These are phyloP conservation scores for Amanita thiersii DNA, from an alignment of 768 basidiomycete genomes.

Conservation along the genomic window DNA sequence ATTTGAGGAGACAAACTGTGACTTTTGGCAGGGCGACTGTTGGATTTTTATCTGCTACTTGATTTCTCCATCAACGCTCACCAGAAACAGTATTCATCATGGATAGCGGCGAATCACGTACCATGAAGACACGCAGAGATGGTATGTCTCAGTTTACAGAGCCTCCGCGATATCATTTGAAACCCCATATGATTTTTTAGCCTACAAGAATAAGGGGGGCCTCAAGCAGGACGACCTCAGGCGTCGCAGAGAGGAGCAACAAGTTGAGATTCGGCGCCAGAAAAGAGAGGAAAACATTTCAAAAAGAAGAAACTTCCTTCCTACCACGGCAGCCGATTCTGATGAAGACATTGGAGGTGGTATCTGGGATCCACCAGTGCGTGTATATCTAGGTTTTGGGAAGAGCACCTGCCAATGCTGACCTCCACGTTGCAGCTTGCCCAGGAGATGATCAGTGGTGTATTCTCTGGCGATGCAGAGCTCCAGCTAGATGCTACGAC, in stretches of 20 bases:
- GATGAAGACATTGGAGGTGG: constrained; percentile 79
- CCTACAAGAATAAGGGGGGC: constrained; percentile 86
- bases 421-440: constrained; percentile 82
- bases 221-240: constrained; percentile 91
- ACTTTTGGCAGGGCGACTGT: no score
- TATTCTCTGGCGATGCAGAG: constrained; percentile 88
- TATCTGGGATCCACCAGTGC: constrained; percentile 74
- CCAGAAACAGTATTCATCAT: constrained; percentile 18
- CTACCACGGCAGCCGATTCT: constrained; percentile 68
- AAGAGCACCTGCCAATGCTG: constrained; percentile 90
- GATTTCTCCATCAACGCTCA: background rate
- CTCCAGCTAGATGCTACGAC: constrained; percentile 95
- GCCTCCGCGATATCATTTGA: constrained; percentile 22
- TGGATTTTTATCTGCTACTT: background rate
- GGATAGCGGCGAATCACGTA: constrained; percentile 52
- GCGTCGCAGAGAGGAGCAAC: constrained; percentile 94
- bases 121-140: constrained; percentile 67
- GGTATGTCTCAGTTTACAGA: constrained; percentile 33
- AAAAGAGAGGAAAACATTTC: constrained; percentile 99
- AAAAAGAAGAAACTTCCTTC: constrained; percentile 91
- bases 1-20: no score
- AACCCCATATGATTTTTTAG: constrained; percentile 40
- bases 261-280: constrained; percentile 97
- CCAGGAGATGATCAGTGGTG: constrained; percentile 88
- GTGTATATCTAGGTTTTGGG: constrained; percentile 70